phyloP scores from a whole-genome alignment of 169 alveolate species.

The Theileria parva region DNA sequence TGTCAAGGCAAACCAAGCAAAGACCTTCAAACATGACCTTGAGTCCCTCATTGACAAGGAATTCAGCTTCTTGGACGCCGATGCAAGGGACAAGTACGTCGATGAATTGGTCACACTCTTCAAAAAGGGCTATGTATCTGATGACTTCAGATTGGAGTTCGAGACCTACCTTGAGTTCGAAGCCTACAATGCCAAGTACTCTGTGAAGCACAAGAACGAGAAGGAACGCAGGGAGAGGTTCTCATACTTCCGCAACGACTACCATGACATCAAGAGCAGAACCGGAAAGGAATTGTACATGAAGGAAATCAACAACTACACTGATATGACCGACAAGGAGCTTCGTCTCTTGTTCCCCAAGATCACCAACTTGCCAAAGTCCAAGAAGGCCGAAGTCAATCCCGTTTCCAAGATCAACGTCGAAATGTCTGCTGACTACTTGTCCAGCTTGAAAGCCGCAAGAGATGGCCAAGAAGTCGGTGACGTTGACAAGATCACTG shows the following conservation, averaged over 20 bases:
- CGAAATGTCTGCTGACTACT: neutral
- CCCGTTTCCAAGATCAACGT: slow-evolving; percentile 25
- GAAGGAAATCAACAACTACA: slow-evolving; percentile 45
- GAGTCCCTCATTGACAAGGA: slow-evolving; percentile 16
- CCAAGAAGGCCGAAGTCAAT: slow-evolving; percentile 3
- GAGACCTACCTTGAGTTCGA: slow-evolving; percentile 33
- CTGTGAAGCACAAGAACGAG: slow-evolving; percentile 13
- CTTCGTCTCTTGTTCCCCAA: slow-evolving; percentile 10
- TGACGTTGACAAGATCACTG: slow-evolving; percentile 19
- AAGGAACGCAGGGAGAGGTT: slow-evolving; percentile 32
- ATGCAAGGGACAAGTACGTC: slow-evolving; percentile 3
- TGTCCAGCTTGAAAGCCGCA: slow-evolving; percentile 13
- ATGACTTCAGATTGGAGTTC: slow-evolving; percentile 17
- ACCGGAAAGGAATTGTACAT: slow-evolving; percentile 43
- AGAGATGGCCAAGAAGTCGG: slow-evolving; percentile 19
- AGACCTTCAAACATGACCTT: slow-evolving; percentile 13
- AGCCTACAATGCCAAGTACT: slow-evolving; percentile 15
- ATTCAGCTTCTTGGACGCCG: slow-evolving; percentile 16
- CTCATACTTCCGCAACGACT: slow-evolving; percentile 35
- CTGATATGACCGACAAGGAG: slow-evolving; percentile 53
- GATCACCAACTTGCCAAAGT: slow-evolving; percentile 11
- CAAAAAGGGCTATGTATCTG: slow-evolving; percentile 29
- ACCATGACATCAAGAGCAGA: slow-evolving; percentile 11
- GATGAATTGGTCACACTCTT: slow-evolving; percentile 22
- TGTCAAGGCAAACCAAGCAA: slow-evolving; percentile 19